phyloP scores from a whole-genome alignment of 2,329 filamentous ascomycete species.

The Talaromyces albobiverticillius region DNA sequence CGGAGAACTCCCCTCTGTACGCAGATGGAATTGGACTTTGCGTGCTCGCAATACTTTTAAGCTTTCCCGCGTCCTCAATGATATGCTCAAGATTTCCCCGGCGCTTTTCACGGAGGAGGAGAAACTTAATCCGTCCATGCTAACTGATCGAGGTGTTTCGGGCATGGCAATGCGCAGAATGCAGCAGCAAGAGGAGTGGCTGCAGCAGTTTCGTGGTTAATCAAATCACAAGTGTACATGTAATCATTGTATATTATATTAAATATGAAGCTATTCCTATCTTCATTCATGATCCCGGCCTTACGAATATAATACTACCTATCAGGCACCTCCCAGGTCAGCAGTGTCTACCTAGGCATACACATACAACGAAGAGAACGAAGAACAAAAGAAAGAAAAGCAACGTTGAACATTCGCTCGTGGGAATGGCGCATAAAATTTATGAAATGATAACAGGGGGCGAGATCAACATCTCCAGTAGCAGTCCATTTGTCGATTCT shows the following conservation, averaged over 20 bases:
- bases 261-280: too few species aligned
- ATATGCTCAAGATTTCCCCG: conserved; percentile 34
- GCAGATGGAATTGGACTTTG: conserved; percentile 33
- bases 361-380: too few species aligned
- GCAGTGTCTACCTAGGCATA: too few species aligned
- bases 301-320: too few species aligned
- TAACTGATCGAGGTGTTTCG: conserved; percentile 11
- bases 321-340: too few species aligned
- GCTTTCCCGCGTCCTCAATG: conserved; percentile 27
- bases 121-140: conserved; percentile 15
- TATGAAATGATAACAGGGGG: too few species aligned
- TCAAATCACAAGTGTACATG: not conserved
- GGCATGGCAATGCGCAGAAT: conserved; percentile 1
- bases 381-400: too few species aligned
- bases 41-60: conserved; percentile 35
- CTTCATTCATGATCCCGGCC: too few species aligned
- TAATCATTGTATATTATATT: conserved; percentile 1
- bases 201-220: conserved; percentile 6
- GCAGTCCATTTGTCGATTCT: too few species aligned
- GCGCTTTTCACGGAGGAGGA: conserved; percentile 28
- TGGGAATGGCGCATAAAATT: too few species aligned
- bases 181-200: conserved; percentile 9
- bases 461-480: not conserved
- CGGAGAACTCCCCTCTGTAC: conserved; percentile 28
- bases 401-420: too few species aligned